Evolutionary conservation across 768 basidiomycete species (phyloP).

Genomic region (Lactarius pseudohatsudake): DNA sequence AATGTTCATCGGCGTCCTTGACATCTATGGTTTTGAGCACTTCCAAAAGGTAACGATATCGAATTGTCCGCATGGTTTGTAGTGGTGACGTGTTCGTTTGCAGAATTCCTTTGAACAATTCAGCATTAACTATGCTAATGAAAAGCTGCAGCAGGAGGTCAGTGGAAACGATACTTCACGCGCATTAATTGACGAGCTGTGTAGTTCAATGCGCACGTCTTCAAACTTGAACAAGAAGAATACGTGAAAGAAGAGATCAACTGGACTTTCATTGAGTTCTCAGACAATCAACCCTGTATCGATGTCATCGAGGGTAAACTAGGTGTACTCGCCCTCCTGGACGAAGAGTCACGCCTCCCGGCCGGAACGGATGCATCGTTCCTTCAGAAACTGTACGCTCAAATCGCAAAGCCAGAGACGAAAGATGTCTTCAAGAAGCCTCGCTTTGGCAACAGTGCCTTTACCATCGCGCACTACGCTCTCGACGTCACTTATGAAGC

Average conservation of each 20-base stretch:
- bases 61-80: neutral
- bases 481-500: conserved; percentile 98
- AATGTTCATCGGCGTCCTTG: conserved; percentile 98
- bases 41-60: conserved; percentile 77
- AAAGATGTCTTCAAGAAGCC: conserved; percentile 96
- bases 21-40: conserved; percentile 97
- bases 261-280: conserved; percentile 99
- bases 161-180: conserved; percentile 21
- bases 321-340: conserved; percentile 89
- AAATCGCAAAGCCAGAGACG: conserved; percentile 82
- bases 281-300: conserved; percentile 98
- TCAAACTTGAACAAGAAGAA: conserved; percentile 99
- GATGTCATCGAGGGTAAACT: conserved; percentile 97
- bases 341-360: conserved; percentile 97
- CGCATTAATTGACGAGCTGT: conserved; percentile 4
- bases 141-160: conserved; percentile 96
- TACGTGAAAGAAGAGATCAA: conserved; percentile 98
- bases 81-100: conserved; percentile 4
- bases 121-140: conserved; percentile 99
- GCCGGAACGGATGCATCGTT: conserved; percentile 91
- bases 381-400: conserved; percentile 85
- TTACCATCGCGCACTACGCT: conserved; percentile 98
- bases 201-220: conserved; percentile 98
- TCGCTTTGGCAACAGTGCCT: conserved; percentile 95
- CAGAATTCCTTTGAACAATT: conserved; percentile 96